These are phyloP conservation scores for Beauveria caledonica DNA, from an alignment of 2,329 filamentous ascomycete species.

Conservation along the genomic window DNA sequence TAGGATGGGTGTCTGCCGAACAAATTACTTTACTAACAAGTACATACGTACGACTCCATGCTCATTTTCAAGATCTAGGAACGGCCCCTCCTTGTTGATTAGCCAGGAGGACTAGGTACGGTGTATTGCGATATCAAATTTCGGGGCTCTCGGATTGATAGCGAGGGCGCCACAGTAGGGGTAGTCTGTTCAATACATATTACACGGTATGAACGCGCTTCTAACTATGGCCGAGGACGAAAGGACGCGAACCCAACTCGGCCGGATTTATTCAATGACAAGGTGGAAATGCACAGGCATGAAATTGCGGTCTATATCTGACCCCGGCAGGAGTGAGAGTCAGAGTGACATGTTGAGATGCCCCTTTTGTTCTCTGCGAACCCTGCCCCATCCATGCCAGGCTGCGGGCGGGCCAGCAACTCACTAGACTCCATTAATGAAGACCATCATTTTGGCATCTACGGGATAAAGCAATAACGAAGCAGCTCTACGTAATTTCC, in stretches of 20 bases:
- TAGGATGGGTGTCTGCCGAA: too few species aligned
- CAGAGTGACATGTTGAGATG: neutral
- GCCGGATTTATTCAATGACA: too few species aligned
- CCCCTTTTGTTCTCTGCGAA: neutral
- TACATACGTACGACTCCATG: too few species aligned
- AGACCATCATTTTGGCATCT: neutral
- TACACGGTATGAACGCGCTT: too few species aligned
- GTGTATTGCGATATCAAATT: neutral
- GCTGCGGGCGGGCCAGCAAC: neutral
- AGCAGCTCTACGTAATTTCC: constrained; percentile 3
- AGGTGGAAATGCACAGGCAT: too few species aligned
- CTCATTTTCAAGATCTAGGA: neutral
- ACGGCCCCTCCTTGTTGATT: neutral
- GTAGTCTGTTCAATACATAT: too few species aligned
- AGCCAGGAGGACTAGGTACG: neutral
- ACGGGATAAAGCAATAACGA: constrained; percentile 4
- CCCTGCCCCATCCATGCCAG: neutral
- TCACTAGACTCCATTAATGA: constrained; percentile 4
- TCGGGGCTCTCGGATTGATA: neutral
- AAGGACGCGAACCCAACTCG: too few species aligned
- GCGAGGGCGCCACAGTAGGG: neutral
- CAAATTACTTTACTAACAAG: neutral
- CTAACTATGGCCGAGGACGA: too few species aligned
- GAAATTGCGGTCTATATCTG: neutral
- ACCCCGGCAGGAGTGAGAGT: too few species aligned